These are phyloP conservation scores for Termitomyces heimii DNA, from an alignment of 768 basidiomycete genomes.

Conservation along the genomic window DNA sequence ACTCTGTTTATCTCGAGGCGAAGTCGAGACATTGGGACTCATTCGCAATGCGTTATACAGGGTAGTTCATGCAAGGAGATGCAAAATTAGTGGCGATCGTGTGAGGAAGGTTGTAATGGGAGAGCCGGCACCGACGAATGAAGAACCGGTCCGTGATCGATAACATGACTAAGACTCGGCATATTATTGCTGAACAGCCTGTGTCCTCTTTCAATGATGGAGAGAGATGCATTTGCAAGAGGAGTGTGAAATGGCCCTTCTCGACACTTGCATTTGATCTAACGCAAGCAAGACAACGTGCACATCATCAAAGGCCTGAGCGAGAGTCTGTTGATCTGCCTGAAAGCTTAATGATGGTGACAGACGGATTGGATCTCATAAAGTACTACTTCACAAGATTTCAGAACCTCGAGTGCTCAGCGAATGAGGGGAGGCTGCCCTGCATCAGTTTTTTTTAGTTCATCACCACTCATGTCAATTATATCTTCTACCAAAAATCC, in stretches of 20 bases:
- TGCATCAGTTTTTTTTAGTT: no score
- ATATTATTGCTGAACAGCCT: no score
- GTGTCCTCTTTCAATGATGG: slow-evolving; percentile 49
- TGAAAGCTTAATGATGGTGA: no score
- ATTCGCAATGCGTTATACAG: slow-evolving; percentile 35
- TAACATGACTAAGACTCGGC: neutral
- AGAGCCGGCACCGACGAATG: neutral
- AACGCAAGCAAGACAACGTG: slow-evolving; percentile 64
- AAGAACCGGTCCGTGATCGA: slow-evolving; percentile 1
- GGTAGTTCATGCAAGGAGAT: slow-evolving; percentile 25
- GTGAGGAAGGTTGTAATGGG: neutral
- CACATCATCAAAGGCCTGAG: slow-evolving; percentile 48
- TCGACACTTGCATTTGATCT: slow-evolving; percentile 41
- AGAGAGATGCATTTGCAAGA: slow-evolving; percentile 52
- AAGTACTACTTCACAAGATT: slow-evolving; percentile 41
- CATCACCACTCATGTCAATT: neutral
- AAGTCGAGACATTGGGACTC: slow-evolving; percentile 51
- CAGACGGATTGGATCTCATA: slow-evolving; percentile 42
- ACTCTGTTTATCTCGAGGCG: slow-evolving; percentile 46
- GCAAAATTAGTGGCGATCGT: neutral
- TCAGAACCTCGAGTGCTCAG: slow-evolving; percentile 40
- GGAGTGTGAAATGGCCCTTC: slow-evolving; percentile 43
- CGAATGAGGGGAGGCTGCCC: slow-evolving; percentile 52
- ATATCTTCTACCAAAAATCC: neutral
- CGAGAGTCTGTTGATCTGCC: slow-evolving; percentile 43